Base-by-base conservation (phyloP, 352 stramenopile genomes). In the Phytophthora multivora region DNA sequence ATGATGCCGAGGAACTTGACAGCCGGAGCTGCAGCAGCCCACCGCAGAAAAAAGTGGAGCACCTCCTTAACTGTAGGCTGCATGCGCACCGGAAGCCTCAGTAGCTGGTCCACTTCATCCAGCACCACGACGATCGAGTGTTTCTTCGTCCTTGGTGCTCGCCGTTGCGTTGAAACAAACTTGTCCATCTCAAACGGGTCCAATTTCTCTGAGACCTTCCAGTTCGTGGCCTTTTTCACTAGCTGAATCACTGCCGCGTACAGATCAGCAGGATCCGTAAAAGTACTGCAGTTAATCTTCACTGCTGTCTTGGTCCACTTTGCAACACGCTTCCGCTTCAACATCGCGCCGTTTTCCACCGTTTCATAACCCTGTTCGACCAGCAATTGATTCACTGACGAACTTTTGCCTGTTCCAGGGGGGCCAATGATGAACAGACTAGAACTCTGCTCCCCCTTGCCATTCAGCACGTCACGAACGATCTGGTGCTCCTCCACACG, bases 241-340 rank as follows among this genome's bases (percentile, higher is more conserved):
- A 60, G 64, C 5, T 68, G 66, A 36, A 56, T 67, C 13, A 89
- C 70, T 18, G 63, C 66, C 6, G 66, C 45, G 33, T 80, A 83
- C 31, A 91, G 64, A 45, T 63, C 79, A 9, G 62, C 56, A 0
- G 83, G 80, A 25, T 79, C 75, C 11, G 59, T 63, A 53, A 87
- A 91, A 10, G 69, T 86, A 59, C 78, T 89, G 71, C 83, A 91
- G 58, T 91, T 91, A 18, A 91, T 18, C 8, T 79, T 79, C 31
- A 88, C 68, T 12, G 71, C 61, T 12, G 35, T 42, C 33, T 67
- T 70, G 18, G 11, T 47, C 7, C 30, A 49, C 23, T 54, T 59
- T 15, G 11, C 46, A 18, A 4, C 35, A 16, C 48, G 41, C 21
- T 69, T 66, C 28, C 46, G 50, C 42, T 66, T 62, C 35, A 45